These are phyloP conservation scores for Cerrena zonata DNA, from an alignment of 1,284 basidiomycete genomes.

Conservation along the genomic window DNA sequence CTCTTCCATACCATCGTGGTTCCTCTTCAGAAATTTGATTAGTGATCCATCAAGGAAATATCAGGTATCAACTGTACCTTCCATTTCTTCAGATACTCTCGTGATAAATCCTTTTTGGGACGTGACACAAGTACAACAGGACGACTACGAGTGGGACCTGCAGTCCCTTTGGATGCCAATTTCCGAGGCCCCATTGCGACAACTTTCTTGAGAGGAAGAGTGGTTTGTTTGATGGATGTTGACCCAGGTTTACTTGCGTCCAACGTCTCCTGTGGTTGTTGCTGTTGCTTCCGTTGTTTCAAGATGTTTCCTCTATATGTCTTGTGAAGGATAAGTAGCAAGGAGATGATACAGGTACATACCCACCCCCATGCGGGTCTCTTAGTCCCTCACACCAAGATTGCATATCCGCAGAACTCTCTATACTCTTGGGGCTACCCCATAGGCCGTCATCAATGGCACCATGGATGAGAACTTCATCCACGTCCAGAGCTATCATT, in stretches of 20 bases:
- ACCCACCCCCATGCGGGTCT: conserved; percentile 52
- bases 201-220: too few relatives aligned
- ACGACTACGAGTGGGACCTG: too few relatives aligned
- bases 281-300: conserved; percentile 7
- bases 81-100: too few relatives aligned
- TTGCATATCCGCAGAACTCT: conserved; percentile 32
- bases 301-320: conserved; percentile 9
- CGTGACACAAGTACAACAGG: too few relatives aligned
- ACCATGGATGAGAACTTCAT: conserved; percentile 33
- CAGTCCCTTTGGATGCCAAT: too few relatives aligned
- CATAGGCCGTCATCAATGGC: conserved; percentile 38
- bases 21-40: too few relatives aligned
- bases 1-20: too few relatives aligned
- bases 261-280: neutral
- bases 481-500: conserved; percentile 46
- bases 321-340: neutral
- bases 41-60: too few relatives aligned
- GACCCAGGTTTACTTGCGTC: neutral
- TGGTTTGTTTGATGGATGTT: too few relatives aligned
- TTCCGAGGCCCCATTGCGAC: too few relatives aligned
- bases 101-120: too few relatives aligned
- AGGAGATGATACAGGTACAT: neutral
- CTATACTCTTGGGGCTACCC: conserved; percentile 42
- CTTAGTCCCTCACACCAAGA: conserved; percentile 48
- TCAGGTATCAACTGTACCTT: too few relatives aligned